A percentile compares a stretch with the other conserved stretches of the same genome.
Evolutionary conservation across 805 yeast species (phyloP).

Genomic region (Lipomyces anomalus): DNA sequence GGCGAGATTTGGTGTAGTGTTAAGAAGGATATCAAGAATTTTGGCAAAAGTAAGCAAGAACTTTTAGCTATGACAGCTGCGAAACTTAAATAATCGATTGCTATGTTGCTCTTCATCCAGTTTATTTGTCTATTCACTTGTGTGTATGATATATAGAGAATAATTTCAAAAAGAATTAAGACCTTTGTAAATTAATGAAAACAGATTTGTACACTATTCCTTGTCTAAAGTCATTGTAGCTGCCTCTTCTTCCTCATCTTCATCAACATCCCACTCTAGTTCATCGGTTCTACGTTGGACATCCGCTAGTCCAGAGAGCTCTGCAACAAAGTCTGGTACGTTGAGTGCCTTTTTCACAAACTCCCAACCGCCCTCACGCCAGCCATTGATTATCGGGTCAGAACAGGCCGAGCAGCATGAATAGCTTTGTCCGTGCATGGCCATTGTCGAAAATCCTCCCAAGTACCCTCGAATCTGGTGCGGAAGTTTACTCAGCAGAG

Average conservation of each 20-base stretch:
- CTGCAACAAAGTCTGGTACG: conserved; percentile 63
- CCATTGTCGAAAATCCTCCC: conserved; percentile 55
- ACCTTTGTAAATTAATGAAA: neutral
- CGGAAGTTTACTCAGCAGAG: conserved; percentile 65
- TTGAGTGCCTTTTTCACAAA: conserved; percentile 69
- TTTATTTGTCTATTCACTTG: neutral
- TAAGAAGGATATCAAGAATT: conserved; percentile 45
- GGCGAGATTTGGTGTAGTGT: conserved; percentile 58
- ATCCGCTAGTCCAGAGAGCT: conserved; percentile 68
- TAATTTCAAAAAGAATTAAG: neutral
- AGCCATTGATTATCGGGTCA: conserved; percentile 47
- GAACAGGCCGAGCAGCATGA: conserved; percentile 86
- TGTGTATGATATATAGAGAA: neutral
- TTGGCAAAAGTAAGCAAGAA: conserved; percentile 39
- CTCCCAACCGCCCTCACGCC: conserved; percentile 60
- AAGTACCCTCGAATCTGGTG: conserved; percentile 91
- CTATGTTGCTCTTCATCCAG: neutral
- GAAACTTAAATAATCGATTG: neutral
- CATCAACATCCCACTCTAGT: conserved; percentile 27
- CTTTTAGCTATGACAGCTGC: conserved; percentile 36
- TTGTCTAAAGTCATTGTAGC: neutral
- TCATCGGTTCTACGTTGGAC: conserved; percentile 69
- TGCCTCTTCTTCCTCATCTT: conserved; percentile 1
- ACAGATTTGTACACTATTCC: neutral
- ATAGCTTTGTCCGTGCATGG: conserved; percentile 67